Evolutionary conservation across 768 basidiomycete genomes (phyloP).

Genomic region (Leucocoprinus leucothites): DNA sequence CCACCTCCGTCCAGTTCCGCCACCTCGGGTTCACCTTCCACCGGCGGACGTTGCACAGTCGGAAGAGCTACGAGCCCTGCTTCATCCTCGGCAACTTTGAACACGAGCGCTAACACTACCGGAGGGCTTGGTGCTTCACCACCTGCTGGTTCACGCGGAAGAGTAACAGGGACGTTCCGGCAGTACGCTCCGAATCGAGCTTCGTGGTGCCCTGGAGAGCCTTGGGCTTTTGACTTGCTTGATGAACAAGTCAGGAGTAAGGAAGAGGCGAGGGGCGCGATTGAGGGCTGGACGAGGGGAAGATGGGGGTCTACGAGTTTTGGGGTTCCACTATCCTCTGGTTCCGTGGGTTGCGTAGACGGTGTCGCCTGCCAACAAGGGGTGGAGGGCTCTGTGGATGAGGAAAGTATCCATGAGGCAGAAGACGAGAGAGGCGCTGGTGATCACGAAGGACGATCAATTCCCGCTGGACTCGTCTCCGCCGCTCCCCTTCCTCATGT

Average conservation of each 20-base stretch:
- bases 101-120: no score
- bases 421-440: not conserved
- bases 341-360: not conserved
- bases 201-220: slow-evolving; percentile 8
- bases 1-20: not conserved
- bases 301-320: not conserved
- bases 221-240: not conserved
- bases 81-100: no score
- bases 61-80: no score
- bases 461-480: slow-evolving; percentile 6
- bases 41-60: not conserved
- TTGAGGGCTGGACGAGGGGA: slow-evolving; percentile 5
- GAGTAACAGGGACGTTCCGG: not conserved
- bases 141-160: not conserved
- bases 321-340: not conserved
- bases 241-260: not conserved
- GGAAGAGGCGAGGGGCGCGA: not conserved
- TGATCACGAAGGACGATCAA: not conserved
- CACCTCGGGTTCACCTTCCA: not conserved
- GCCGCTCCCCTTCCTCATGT: not conserved
- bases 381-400: not conserved
- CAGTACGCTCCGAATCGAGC: not conserved
- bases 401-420: not conserved
- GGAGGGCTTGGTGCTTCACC: not conserved
- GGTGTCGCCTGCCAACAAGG: not conserved